phyloP scores from a whole-genome alignment of 164 flowering plant species.

The Umbilicus rupestris region DNA sequence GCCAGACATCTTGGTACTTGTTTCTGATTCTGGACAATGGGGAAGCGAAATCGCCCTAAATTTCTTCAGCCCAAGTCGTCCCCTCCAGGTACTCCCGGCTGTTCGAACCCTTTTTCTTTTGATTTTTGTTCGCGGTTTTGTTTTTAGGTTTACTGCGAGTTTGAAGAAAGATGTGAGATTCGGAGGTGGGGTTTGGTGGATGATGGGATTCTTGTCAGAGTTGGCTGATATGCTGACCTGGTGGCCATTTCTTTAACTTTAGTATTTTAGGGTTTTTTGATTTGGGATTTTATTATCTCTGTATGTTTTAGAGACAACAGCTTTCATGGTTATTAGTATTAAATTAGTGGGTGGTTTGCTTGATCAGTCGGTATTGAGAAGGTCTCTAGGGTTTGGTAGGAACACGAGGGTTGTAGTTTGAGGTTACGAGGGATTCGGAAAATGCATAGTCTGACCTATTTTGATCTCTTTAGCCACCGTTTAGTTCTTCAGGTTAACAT shows the following conservation, averaged over 20 bases:
- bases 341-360: too few species aligned
- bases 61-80: constrained; percentile 1
- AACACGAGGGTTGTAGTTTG: too few species aligned
- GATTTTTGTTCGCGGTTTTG: too few species aligned
- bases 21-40: not conserved
- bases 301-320: too few species aligned
- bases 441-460: too few species aligned
- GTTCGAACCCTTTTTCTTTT: not conserved
- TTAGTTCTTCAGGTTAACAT: too few species aligned
- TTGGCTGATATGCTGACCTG: not conserved
- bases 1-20: not conserved
- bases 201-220: not conserved
- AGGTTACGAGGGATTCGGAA: too few species aligned
- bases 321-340: too few species aligned
- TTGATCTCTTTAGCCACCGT: too few species aligned
- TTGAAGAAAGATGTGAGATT: not conserved
- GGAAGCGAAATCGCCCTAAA: constrained; percentile 5
- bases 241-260: not conserved
- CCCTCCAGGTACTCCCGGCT: not conserved
- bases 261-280: not conserved
- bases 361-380: too few species aligned
- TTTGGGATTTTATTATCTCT: not conserved
- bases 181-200: constrained; percentile 2
- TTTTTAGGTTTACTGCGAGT: not conserved
- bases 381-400: too few species aligned